A percentile compares a stretch with the other conserved stretches of the same genome.
phyloP scores from a whole-genome alignment of 192 early-diverging fungal genomes.

The Backusella luteola region DNA sequence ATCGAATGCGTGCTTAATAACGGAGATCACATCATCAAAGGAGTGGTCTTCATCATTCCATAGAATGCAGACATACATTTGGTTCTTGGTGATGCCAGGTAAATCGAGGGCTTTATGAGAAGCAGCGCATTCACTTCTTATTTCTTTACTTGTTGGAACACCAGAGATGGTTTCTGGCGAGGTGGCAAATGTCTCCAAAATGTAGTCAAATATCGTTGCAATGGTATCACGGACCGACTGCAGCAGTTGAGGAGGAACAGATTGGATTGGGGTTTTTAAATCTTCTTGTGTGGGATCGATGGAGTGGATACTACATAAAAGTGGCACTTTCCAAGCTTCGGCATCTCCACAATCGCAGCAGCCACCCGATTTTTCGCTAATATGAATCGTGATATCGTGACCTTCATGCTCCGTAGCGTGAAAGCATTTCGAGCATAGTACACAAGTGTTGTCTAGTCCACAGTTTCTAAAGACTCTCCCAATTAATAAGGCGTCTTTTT shows the following conservation, averaged over 20 bases:
- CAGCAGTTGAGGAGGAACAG: slow-evolving; percentile 58
- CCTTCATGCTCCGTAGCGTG: slow-evolving; percentile 89
- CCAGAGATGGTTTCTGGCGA: slow-evolving; percentile 34
- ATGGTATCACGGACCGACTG: slow-evolving; percentile 78
- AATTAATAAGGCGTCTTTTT: background rate
- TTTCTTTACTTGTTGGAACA: too few relatives aligned
- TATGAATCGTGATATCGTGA: slow-evolving; percentile 87
- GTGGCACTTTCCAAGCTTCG: slow-evolving; percentile 89
- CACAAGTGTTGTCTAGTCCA: slow-evolving; percentile 95
- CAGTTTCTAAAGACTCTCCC: slow-evolving; percentile 68
- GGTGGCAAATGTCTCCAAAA: slow-evolving; percentile 79
- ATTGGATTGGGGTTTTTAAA: background rate
- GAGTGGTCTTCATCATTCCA: slow-evolving; percentile 99
- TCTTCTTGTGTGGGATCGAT: background rate
- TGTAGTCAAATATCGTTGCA: slow-evolving; percentile 84
- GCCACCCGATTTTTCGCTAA: slow-evolving; percentile 80
- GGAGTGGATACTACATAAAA: slow-evolving; percentile 85
- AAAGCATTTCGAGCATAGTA: slow-evolving; percentile 92
- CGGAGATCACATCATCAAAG: slow-evolving; percentile 88
- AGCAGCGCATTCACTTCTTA: background rate
- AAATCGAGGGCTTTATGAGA: slow-evolving; percentile 18
- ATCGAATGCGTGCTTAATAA: slow-evolving; percentile 63
- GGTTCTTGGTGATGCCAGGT: background rate
- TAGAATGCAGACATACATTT: slow-evolving; percentile 68
- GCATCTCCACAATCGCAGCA: slow-evolving; percentile 99